Base-by-base conservation (phyloP, 257 asterid genomes). In the Solanum pinnatisectum region DNA sequence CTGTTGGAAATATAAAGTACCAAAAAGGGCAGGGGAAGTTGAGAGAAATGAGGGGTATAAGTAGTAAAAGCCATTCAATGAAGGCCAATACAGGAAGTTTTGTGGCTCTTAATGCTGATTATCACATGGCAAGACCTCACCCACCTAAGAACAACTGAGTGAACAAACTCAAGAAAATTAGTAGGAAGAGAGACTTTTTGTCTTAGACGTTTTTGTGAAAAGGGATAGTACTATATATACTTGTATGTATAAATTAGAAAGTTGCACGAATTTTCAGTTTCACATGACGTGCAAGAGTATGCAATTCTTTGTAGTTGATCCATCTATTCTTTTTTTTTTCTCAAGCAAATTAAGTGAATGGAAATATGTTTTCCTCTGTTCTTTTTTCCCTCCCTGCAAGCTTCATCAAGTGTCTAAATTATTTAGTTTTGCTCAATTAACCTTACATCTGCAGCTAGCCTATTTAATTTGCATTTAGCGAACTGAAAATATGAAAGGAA, bases 141-240 rank as follows among this genome's bases (percentile, higher is more conserved):
- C 98, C 98, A 36, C 97, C 98, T 46, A 91, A 86, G 92, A 93
- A 94, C 87, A 94, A 94, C 88, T 93, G 92, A 49, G 60, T 49
- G 60, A 49, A 49, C 22, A 2, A 49, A 49, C 22, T 49, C 59
- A 49, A 49, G 60, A 49, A 36, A 35, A 94, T 20, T 16, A 77
- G 30, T 63, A 67, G 71, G 30, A 36, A 46, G 44, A 56, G 84
- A 86, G 74, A 68, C 33, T 30, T 9, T 9, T 20, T 46, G 42
- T 42, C 33, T 4, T 35, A 42, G 39, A 49, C 27, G 83, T 32
- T 40, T 74, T 70, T 59, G 86, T 60, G 78, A 90, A 52, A 83
- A 83, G 30, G 78, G 49, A 25, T 67, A 67, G 44, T 72, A 68
- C 63, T 46, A 87, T 83, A 89, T 63, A 87, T 83, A 89, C 91